Evolutionary conservation across 2,329 filamentous ascomycete genomes (phyloP).

Genomic region (Exophiala aquamarina): DNA sequence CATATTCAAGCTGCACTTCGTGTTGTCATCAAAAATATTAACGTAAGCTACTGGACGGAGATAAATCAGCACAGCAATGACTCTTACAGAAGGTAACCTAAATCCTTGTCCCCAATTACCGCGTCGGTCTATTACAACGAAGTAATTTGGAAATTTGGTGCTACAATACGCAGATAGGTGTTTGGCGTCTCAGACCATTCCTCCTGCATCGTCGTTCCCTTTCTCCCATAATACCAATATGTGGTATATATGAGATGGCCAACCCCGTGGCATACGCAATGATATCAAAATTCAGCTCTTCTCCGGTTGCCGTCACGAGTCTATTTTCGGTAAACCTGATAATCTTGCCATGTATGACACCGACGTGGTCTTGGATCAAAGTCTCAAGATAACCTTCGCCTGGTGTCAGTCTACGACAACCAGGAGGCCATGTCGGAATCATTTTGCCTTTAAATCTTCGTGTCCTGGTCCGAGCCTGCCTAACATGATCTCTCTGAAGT

Average conservation of each 20-base stretch:
- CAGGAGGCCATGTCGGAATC: slow-evolving; percentile 26
- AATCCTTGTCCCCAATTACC: slow-evolving; percentile 32
- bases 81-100: slow-evolving; percentile 22
- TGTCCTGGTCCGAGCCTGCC: slow-evolving; percentile 20
- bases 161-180: slow-evolving; percentile 47
- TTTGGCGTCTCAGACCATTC: slow-evolving; percentile 41
- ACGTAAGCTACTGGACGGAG: slow-evolving; percentile 10
- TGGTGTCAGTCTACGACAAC: slow-evolving; percentile 27
- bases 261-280: slow-evolving; percentile 45
- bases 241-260: slow-evolving; percentile 28
- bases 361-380: slow-evolving; percentile 36
- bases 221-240: slow-evolving; percentile 31
- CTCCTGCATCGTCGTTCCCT: slow-evolving; percentile 28
- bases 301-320: slow-evolving; percentile 39
- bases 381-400: slow-evolving; percentile 52
- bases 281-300: slow-evolving; percentile 38
- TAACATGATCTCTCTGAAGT: slow-evolving; percentile 25
- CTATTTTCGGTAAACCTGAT: slow-evolving; percentile 37
- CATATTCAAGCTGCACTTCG: slow-evolving; percentile 26
- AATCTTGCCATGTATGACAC: slow-evolving; percentile 36
- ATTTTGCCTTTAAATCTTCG: slow-evolving; percentile 24
- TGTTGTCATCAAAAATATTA: too few species aligned
- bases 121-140: slow-evolving; percentile 35
- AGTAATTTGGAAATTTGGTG: slow-evolving; percentile 46
- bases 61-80: not conserved